Conservation (phyloP, 2,329 filamentous ascomycete species). For the Karstenula rhodostoma region DNA sequence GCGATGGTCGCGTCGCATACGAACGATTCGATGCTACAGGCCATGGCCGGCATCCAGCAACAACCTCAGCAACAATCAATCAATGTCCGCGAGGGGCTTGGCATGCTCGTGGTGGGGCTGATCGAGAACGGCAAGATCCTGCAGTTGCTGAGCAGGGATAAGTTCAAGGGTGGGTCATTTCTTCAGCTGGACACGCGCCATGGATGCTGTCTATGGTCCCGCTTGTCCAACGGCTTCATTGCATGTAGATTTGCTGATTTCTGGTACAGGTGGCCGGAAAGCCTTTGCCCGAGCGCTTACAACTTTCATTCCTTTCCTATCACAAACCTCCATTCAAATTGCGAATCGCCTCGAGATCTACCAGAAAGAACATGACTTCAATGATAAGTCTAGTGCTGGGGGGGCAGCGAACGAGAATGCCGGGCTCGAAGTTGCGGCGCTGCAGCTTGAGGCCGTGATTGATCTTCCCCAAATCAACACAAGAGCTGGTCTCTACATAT, state of each 20-base stretch:
- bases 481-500: constrained; percentile 83
- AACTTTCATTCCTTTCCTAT: constrained; percentile 51
- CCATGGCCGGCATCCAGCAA: constrained; percentile 53
- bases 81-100: constrained; percentile 69
- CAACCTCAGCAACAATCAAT: constrained; percentile 65
- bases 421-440: constrained; percentile 50
- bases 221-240: background rate
- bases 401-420: constrained; percentile 51
- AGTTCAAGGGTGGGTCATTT: constrained; percentile 59
- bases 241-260: constrained; percentile 20
- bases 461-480: constrained; percentile 78
- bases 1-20: constrained; percentile 50
- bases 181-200: constrained; percentile 14
- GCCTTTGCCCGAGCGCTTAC: constrained; percentile 42
- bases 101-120: constrained; percentile 68
- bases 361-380: constrained; percentile 53
- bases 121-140: constrained; percentile 68
- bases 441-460: constrained; percentile 64
- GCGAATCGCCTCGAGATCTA: constrained; percentile 50
- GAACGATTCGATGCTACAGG: constrained; percentile 50
- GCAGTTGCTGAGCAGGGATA: constrained; percentile 60
- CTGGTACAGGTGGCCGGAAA: constrained; percentile 40
- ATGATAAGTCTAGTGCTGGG: constrained; percentile 53
- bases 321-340: constrained; percentile 62
- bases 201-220: background rate